A percentile compares a stretch with the other conserved stretches of the same genome.
phyloP scores from a whole-genome alignment of 768 basidiomycete species.

The Mycena maculata region DNA sequence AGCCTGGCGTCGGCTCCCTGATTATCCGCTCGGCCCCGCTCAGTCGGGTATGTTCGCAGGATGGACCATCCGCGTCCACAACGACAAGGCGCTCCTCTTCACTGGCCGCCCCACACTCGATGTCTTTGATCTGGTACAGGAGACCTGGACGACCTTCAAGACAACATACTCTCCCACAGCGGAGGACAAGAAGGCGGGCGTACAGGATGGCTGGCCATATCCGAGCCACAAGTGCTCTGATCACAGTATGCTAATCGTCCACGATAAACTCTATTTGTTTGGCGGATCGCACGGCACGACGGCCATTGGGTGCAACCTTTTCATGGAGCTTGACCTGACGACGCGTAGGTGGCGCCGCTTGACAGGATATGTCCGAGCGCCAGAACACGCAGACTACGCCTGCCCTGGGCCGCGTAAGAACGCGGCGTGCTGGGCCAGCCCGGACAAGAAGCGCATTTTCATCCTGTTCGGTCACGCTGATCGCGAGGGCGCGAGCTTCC shows the following conservation, averaged over 20 bases:
- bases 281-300: conserved; percentile 47
- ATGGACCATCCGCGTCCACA: conserved; percentile 38
- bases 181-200: conserved; percentile 10
- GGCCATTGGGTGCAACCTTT: conserved; percentile 50
- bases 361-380: conserved; percentile 36
- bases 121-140: conserved; percentile 50
- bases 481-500: conserved; percentile 41
- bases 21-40: conserved; percentile 37
- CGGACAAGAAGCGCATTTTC: conserved; percentile 43
- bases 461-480: conserved; percentile 51
- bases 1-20: conserved; percentile 41
- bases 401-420: conserved; percentile 50
- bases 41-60: conserved; percentile 36
- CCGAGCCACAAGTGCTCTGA: conserved; percentile 25
- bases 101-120: conserved; percentile 44
- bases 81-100: conserved; percentile 52
- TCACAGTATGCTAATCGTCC: conserved; percentile 39
- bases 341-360: conserved; percentile 42
- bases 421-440: conserved; percentile 49
- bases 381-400: conserved; percentile 29
- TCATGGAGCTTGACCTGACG: conserved; percentile 46
- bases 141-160: conserved; percentile 46
- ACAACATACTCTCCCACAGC: conserved; percentile 38
- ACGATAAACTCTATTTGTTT: conserved; percentile 52
- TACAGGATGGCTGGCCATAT: conserved; percentile 42